A percentile compares a stretch with the other conserved stretches of the same genome.
phyloP scores from a whole-genome alignment of 2,329 filamentous ascomycete genomes.

The Esteya vermicola region DNA sequence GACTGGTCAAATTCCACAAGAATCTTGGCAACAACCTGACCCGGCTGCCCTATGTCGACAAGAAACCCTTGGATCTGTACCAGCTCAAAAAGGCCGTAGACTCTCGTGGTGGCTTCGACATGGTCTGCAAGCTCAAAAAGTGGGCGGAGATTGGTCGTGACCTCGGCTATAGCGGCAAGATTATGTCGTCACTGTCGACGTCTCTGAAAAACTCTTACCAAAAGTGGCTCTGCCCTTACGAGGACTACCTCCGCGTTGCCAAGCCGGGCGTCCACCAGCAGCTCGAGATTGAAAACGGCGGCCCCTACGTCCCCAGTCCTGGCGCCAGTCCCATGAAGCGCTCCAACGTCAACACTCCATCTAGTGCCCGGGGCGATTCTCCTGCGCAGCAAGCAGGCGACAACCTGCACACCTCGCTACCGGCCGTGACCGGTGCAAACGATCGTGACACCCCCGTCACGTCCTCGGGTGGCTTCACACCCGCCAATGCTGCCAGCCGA shows the following conservation, averaged over 20 bases:
- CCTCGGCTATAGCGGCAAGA: slow-evolving; percentile 95
- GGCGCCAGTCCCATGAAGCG: slow-evolving; percentile 57
- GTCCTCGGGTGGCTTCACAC: slow-evolving; percentile 49
- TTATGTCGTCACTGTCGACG: slow-evolving; percentile 96
- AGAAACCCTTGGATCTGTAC: slow-evolving; percentile 89
- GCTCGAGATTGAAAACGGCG: slow-evolving; percentile 83
- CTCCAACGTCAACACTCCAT: slow-evolving; percentile 44
- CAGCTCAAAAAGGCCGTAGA: slow-evolving; percentile 95
- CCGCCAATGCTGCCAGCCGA: slow-evolving; percentile 54
- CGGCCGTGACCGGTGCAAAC: slow-evolving; percentile 25
- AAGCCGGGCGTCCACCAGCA: slow-evolving; percentile 97
- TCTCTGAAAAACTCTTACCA: slow-evolving; percentile 98
- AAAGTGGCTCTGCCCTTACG: slow-evolving; percentile 91
- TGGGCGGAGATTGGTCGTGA: slow-evolving; percentile 98
- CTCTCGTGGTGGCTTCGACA: slow-evolving; percentile 84
- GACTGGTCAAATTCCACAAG: slow-evolving; percentile 90
- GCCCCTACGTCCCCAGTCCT: slow-evolving; percentile 68
- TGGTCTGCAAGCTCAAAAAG: slow-evolving; percentile 94
- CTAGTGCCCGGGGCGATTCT: slow-evolving; percentile 47
- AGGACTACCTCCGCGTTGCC: slow-evolving; percentile 79
- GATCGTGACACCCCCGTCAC: slow-evolving; percentile 39
- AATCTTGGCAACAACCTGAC: slow-evolving; percentile 91
- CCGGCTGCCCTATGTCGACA: slow-evolving; percentile 90
- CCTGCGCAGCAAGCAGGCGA: slow-evolving; percentile 47
- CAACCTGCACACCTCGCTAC: slow-evolving; percentile 32